A percentile compares a stretch with the other conserved stretches of the same genome.
Conservation (phyloP, 2,329 filamentous ascomycete genomes). For the Ceratocystis huliohia region DNA sequence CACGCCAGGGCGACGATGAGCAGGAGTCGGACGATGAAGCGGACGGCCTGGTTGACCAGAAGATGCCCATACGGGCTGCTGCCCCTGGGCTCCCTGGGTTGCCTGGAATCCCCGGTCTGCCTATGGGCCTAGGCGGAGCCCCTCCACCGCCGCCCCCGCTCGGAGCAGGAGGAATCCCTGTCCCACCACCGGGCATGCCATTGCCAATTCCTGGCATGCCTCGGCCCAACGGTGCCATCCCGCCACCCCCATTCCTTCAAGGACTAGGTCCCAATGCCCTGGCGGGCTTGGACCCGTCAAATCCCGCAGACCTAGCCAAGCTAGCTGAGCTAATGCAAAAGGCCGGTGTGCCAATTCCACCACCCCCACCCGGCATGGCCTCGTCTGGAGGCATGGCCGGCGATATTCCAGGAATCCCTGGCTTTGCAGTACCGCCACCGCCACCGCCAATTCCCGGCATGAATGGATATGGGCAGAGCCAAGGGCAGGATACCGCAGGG, state of each 20-base stretch:
- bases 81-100: slow-evolving; percentile 41
- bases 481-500: not conserved
- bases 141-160: not conserved
- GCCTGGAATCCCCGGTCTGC: slow-evolving; percentile 25
- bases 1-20: slow-evolving; percentile 84
- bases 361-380: slow-evolving; percentile 37
- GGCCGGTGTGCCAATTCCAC: slow-evolving; percentile 49
- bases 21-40: slow-evolving; percentile 87
- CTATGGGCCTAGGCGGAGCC: not conserved
- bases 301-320: slow-evolving; percentile 48
- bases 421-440: slow-evolving; percentile 28
- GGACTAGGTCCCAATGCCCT: slow-evolving; percentile 37
- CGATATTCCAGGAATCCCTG: slow-evolving; percentile 24
- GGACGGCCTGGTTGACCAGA: slow-evolving; percentile 84
- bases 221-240: slow-evolving; percentile 38
- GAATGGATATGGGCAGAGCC: slow-evolving; percentile 10
- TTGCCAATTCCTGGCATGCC: slow-evolving; percentile 31
- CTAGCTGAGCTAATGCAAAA: slow-evolving; percentile 54
- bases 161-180: slow-evolving; percentile 3
- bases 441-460: slow-evolving; percentile 23
- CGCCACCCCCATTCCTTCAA: slow-evolving; percentile 43
- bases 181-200: slow-evolving; percentile 24
- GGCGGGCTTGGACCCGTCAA: slow-evolving; percentile 45
- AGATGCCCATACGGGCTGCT: slow-evolving; percentile 49
- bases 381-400: slow-evolving; percentile 30